phyloP scores from a whole-genome alignment of 495 filamentous ascomycete genomes.

The Cercophora samala region DNA sequence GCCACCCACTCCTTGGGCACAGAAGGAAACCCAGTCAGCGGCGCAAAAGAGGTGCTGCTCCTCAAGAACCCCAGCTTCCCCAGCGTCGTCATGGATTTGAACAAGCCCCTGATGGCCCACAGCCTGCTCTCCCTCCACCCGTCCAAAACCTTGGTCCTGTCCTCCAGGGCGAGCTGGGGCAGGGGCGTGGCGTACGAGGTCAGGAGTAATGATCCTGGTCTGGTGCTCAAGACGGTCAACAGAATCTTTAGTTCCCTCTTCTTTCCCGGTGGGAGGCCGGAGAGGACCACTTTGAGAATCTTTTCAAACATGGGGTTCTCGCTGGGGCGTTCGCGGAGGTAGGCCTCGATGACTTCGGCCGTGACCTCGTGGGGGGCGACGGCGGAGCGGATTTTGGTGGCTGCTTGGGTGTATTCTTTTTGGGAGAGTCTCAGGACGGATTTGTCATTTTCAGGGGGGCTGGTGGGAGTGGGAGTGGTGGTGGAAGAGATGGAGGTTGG shows the following conservation, averaged over 20 bases:
- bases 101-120: constrained; percentile 53
- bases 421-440: constrained; percentile 10
- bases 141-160: constrained; percentile 59
- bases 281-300: constrained; percentile 27
- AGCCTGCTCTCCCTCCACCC: constrained; percentile 59
- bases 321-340: constrained; percentile 33
- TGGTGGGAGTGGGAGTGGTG: background rate
- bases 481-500: background rate
- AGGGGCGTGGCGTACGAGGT: constrained; percentile 63
- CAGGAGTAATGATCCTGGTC: constrained; percentile 62
- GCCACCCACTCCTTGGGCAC: constrained; percentile 59
- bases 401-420: constrained; percentile 13
- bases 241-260: constrained; percentile 30
- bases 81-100: constrained; percentile 54
- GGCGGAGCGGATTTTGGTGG: constrained; percentile 14
- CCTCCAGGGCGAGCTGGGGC: constrained; percentile 57
- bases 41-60: constrained; percentile 54
- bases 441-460: background rate
- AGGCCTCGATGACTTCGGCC: constrained; percentile 33
- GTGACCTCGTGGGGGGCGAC: constrained; percentile 11
- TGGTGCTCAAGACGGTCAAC: constrained; percentile 48
- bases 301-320: constrained; percentile 29
- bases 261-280: constrained; percentile 25
- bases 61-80: constrained; percentile 58
- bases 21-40: constrained; percentile 60